Evolutionary conservation across 768 basidiomycete species (phyloP).

Genomic region (Xerocomellus dryophilus): DNA sequence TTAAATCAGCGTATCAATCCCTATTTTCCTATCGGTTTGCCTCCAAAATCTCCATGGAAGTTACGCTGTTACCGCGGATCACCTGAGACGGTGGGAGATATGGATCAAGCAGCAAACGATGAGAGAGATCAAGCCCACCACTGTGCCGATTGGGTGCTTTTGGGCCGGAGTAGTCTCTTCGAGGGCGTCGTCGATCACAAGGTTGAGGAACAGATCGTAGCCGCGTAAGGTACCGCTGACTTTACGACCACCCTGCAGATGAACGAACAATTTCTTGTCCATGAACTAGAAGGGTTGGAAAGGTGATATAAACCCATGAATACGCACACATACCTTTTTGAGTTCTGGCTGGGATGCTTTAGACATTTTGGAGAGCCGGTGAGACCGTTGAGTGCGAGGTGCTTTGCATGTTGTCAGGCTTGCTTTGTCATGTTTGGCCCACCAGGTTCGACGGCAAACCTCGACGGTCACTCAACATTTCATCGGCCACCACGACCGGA

Average conservation of each 20-base stretch:
- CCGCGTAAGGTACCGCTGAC: conserved; percentile 93
- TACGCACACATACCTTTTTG: conserved; percentile 74
- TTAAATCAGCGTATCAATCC: not conserved
- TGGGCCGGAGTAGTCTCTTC: conserved; percentile 90
- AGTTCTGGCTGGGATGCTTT: conserved; percentile 96
- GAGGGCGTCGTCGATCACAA: conserved; percentile 92
- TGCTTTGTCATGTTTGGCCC: conserved; percentile 36
- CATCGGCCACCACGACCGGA: not conserved
- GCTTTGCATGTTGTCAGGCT: conserved; percentile 1
- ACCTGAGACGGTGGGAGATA: conserved; percentile 51
- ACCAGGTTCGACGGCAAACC: not conserved
- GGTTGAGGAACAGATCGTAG: conserved; percentile 97
- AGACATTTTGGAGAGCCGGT: conserved; percentile 54
- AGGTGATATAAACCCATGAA: not conserved
- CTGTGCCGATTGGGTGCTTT: conserved; percentile 87
- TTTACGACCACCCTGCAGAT: conserved; percentile 92
- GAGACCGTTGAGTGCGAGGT: not conserved
- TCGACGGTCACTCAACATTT: not conserved
- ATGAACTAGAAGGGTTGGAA: conserved; percentile 65
- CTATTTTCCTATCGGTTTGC: conserved; percentile 40
- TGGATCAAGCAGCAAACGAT: not conserved
- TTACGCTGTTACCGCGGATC: conserved; percentile 94
- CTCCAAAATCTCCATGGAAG: conserved; percentile 89
- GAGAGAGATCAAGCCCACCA: conserved; percentile 54
- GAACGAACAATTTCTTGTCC: conserved; percentile 96